Percentiles rank a stretch among this genome's conserved stretches.
These are phyloP conservation scores for Calonectria pteridis DNA, from an alignment of 2,329 filamentous ascomycete species.

Conservation along the genomic window DNA sequence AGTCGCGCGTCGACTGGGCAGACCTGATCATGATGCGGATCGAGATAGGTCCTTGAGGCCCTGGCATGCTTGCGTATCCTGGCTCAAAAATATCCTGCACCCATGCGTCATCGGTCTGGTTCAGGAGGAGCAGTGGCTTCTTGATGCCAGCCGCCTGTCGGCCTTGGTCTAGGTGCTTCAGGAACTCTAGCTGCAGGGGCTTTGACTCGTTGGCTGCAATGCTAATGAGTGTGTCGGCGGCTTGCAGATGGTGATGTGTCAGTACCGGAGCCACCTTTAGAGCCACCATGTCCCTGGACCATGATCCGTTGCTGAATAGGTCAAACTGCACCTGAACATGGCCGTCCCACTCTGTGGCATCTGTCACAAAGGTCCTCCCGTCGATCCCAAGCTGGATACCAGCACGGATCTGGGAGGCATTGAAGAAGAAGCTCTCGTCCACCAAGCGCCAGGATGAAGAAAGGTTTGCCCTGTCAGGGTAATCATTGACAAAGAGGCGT, in stretches of 20 bases:
- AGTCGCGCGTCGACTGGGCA: conserved; percentile 41
- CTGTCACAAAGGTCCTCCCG: conserved; percentile 45
- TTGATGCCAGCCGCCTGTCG: conserved; percentile 29
- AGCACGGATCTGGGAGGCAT: conserved; percentile 37
- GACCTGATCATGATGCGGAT: conserved; percentile 51
- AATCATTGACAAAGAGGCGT: conserved; percentile 44
- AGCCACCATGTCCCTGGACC: conserved; percentile 43
- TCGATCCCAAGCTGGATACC: conserved; percentile 54
- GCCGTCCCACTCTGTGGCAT: conserved; percentile 45
- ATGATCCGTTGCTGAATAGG: conserved; percentile 38
- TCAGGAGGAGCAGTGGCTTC: conserved; percentile 39
- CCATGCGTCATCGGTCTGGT: conserved; percentile 49
- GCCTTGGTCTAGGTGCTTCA: conserved; percentile 40
- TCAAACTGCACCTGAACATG: conserved; percentile 44
- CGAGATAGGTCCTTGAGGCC: conserved; percentile 47
- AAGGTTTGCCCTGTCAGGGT: conserved; percentile 5
- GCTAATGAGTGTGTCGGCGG: conserved; percentile 44
- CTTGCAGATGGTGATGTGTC: conserved; percentile 53
- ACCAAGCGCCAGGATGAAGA: conserved; percentile 43
- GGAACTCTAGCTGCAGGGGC: conserved; percentile 6
- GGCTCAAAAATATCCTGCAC: conserved; percentile 56
- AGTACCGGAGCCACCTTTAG: conserved; percentile 54
- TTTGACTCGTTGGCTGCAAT: conserved; percentile 17
- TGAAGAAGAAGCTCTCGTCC: conserved; percentile 45
- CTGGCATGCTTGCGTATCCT: conserved; percentile 54